These are phyloP conservation scores for Trichosanthes cucumerina DNA, from an alignment of 306 rosid genomes.

Conservation along the genomic window DNA sequence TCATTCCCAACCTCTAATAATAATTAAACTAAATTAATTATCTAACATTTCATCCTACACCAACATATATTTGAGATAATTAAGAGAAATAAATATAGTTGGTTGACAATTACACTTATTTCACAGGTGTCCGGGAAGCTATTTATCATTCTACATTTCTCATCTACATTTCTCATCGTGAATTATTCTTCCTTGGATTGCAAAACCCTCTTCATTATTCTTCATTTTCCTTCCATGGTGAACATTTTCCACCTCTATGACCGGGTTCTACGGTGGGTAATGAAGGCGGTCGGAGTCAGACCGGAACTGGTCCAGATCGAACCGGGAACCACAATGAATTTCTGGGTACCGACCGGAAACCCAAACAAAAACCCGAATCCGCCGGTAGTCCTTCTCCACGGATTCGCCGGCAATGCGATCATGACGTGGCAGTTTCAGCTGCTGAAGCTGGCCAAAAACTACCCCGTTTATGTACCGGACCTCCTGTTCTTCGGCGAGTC, in stretches of 20 bases:
- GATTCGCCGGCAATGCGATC: slow-evolving; percentile 27
- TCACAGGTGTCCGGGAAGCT: too few species aligned
- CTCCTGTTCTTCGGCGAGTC: slow-evolving; percentile 33
- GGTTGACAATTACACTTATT: too few species aligned
- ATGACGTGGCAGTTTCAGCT: slow-evolving; percentile 36
- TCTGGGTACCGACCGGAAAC: slow-evolving; percentile 22
- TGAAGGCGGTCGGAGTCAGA: slow-evolving; percentile 19
- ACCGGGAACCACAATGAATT: slow-evolving; percentile 29
- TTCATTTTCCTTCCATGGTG: slow-evolving; percentile 18
- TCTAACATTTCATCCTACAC: too few species aligned
- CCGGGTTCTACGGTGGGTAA: background rate
- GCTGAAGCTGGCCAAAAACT: slow-evolving; percentile 13
- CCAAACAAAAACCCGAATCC: slow-evolving; percentile 1
- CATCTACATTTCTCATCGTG: too few species aligned
- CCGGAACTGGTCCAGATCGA: slow-evolving; percentile 24
- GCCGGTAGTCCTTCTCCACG: slow-evolving; percentile 28
- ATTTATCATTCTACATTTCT: too few species aligned
- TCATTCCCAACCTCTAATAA: too few species aligned
- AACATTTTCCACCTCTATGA: slow-evolving; percentile 21
- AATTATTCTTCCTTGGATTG: too few species aligned
- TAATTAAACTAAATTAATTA: too few species aligned
- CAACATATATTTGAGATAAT: too few species aligned
- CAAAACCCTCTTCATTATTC: too few species aligned
- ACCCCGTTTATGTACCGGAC: slow-evolving; percentile 33
- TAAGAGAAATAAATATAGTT: too few species aligned